A percentile compares a stretch with the other conserved stretches of the same genome.
phyloP scores from a whole-genome alignment of 1,139 yeast genomes.

The Sugiyamaella novakii region DNA sequence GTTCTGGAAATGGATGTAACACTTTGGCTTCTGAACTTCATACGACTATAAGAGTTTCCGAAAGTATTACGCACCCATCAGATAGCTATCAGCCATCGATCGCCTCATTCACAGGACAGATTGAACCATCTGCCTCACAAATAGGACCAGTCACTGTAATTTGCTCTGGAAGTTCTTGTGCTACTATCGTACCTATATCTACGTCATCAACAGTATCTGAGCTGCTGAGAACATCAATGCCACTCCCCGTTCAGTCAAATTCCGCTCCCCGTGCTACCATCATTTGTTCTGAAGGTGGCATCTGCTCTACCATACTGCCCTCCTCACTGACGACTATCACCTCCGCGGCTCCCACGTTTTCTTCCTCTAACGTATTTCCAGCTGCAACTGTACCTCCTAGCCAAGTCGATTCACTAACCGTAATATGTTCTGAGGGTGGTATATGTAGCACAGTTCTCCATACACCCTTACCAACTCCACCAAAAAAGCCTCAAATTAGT shows the following conservation, averaged over 20 bases:
- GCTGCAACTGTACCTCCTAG: not conserved
- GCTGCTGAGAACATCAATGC: not conserved
- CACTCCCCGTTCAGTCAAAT: not conserved
- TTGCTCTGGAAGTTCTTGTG: constrained; percentile 15
- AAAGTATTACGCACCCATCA: no score
- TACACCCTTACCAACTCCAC: not conserved
- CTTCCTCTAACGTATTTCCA: not conserved
- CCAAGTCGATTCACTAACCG: constrained; percentile 13
- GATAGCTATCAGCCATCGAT: no score
- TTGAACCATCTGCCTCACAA: no score
- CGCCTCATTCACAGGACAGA: no score
- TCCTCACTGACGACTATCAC: constrained; percentile 5
- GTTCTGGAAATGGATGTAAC: constrained; percentile 9
- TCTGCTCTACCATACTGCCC: constrained; percentile 12
- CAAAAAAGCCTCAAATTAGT: not conserved
- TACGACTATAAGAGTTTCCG: no score
- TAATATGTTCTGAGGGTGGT: constrained; percentile 15
- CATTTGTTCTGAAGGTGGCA: constrained; percentile 4
- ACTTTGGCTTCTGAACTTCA: constrained; percentile 12
- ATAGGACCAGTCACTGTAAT: constrained; percentile 19
- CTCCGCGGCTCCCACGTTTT: no score
- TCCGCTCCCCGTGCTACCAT: constrained; percentile 5
- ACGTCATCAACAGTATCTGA: constrained; percentile 10
- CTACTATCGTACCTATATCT: constrained; percentile 15
- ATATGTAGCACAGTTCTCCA: constrained; percentile 2